These are phyloP conservation scores for Pseudonitzschia delicatissima DNA, from an alignment of 108 stramenopile genomes.

Conservation along the genomic window DNA sequence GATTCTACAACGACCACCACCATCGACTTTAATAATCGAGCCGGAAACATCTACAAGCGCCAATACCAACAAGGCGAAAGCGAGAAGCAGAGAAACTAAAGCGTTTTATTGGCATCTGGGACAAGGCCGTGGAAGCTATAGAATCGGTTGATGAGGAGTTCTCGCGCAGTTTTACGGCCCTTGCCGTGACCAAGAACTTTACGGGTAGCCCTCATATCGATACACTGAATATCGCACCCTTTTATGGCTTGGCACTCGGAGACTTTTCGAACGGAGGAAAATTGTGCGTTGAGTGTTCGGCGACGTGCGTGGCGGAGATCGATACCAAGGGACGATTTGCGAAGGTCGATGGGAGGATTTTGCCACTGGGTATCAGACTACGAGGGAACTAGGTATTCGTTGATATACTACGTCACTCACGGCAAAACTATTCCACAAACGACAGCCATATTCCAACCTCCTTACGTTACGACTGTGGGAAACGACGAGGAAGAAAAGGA, in stretches of 20 bases:
- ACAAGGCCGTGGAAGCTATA: slow-evolving; percentile 45
- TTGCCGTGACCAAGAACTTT: slow-evolving; percentile 67
- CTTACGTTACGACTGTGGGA: not conserved
- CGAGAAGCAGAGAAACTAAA: slow-evolving; percentile 46
- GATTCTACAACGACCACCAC: slow-evolving; percentile 37
- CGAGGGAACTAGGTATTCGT: slow-evolving; percentile 46
- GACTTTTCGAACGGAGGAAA: slow-evolving; percentile 43
- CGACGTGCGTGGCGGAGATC: slow-evolving; percentile 46
- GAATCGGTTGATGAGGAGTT: slow-evolving; percentile 46
- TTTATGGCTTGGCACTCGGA: slow-evolving; percentile 66
- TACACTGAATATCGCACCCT: slow-evolving; percentile 59
- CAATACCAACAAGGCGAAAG: slow-evolving; percentile 27
- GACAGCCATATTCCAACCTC: slow-evolving; percentile 31
- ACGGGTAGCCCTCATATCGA: slow-evolving; percentile 69
- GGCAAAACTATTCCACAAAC: slow-evolving; percentile 30
- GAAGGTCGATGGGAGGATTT: slow-evolving; percentile 70
- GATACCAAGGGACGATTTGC: slow-evolving; percentile 51
- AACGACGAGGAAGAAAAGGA: not conserved
- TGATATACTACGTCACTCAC: slow-evolving; percentile 45
- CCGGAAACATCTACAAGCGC: slow-evolving; percentile 24
- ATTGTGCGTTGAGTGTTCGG: slow-evolving; percentile 53
- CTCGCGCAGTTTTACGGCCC: slow-evolving; percentile 48
- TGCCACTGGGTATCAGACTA: slow-evolving; percentile 71
- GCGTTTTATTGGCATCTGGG: slow-evolving; percentile 46
- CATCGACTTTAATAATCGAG: not conserved